phyloP scores from a whole-genome alignment of 2,329 filamentous ascomycete species.

The Thyridium curvatum region DNA sequence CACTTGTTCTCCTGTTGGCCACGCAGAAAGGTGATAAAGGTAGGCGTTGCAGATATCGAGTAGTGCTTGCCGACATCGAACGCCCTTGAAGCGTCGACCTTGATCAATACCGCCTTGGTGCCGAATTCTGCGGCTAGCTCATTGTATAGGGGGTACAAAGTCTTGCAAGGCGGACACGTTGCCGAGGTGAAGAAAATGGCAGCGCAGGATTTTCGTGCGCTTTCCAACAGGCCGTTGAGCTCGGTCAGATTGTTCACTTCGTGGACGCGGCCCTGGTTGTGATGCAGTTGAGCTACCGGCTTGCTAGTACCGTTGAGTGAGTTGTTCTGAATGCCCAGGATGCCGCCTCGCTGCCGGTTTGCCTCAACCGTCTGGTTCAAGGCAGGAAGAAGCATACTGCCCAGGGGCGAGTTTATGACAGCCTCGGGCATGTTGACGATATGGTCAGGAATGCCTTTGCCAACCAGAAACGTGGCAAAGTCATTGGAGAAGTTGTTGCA shows the following conservation, averaged over 20 bases:
- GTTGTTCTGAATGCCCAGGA: constrained; percentile 42
- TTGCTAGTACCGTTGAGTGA: constrained; percentile 18
- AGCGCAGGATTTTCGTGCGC: constrained; percentile 61
- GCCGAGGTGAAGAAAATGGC: constrained; percentile 90
- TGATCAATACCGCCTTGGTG: constrained; percentile 65
- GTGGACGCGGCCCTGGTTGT: constrained; percentile 45
- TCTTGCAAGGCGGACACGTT: constrained; percentile 78
- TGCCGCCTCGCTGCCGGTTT: constrained; percentile 40
- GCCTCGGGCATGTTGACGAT: constrained; percentile 81
- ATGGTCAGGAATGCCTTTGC: constrained; percentile 79
- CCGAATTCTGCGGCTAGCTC: constrained; percentile 69
- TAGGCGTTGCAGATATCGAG: constrained; percentile 71
- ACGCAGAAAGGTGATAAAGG: constrained; percentile 77
- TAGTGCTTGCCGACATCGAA: constrained; percentile 60
- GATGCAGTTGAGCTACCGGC: constrained; percentile 13
- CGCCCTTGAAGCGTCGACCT: constrained; percentile 70
- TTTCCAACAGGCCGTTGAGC: constrained; percentile 52
- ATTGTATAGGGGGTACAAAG: constrained; percentile 76
- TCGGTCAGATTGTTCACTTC: constrained; percentile 52
- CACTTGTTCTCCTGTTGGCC: constrained; percentile 74
- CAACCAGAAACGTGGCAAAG: constrained; percentile 81
- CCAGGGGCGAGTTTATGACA: constrained; percentile 81
- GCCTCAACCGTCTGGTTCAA: constrained; percentile 44
- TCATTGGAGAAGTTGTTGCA: constrained; percentile 98
- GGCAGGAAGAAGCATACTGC: constrained; percentile 78